A percentile compares a stretch with the other conserved stretches of the same genome.
These are phyloP conservation scores for Podospora sp. DNA, from an alignment of 495 filamentous ascomycete genomes.

Conservation along the genomic window DNA sequence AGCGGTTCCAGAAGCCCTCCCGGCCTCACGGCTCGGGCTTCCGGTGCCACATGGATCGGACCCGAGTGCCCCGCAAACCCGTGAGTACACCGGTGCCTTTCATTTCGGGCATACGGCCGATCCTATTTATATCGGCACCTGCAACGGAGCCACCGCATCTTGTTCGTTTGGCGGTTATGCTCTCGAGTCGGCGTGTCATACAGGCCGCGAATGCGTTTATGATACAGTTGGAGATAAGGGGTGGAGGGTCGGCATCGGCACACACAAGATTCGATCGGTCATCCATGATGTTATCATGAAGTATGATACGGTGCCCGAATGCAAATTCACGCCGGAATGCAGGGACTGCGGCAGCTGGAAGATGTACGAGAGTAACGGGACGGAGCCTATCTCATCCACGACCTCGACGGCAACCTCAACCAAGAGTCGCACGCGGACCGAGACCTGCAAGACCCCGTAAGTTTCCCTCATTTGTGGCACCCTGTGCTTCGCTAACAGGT, in stretches of 20 bases:
- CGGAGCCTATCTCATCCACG: slow-evolving; percentile 69
- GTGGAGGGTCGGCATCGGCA: slow-evolving; percentile 83
- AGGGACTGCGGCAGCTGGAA: slow-evolving; percentile 93
- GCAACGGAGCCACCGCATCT: slow-evolving; percentile 81
- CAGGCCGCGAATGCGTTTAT: slow-evolving; percentile 83
- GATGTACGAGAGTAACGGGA: slow-evolving; percentile 86
- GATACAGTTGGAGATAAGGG: slow-evolving; percentile 88
- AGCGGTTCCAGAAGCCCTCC: slow-evolving; percentile 85
- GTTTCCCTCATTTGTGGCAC: neutral
- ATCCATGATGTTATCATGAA: slow-evolving; percentile 81
- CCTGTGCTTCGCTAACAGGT: slow-evolving; percentile 17
- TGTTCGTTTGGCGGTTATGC: slow-evolving; percentile 96
- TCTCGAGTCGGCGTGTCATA: slow-evolving; percentile 88
- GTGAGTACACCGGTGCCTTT: slow-evolving; percentile 75
- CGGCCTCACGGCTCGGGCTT: slow-evolving; percentile 81
- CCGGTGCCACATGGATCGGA: slow-evolving; percentile 80
- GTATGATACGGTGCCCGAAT: slow-evolving; percentile 78
- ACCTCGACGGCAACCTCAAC: slow-evolving; percentile 56
- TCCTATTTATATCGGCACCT: slow-evolving; percentile 91
- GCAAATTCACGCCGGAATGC: slow-evolving; percentile 72
- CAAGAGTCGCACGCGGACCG: slow-evolving; percentile 70
- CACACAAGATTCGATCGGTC: slow-evolving; percentile 81
- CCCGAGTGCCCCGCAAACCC: slow-evolving; percentile 66
- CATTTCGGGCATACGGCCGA: slow-evolving; percentile 97
- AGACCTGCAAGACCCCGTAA: slow-evolving; percentile 80